A percentile compares a stretch with the other conserved stretches of the same genome.
phyloP scores from a whole-genome alignment of 805 yeast species.

The Hanseniaspora jakobsenii region DNA sequence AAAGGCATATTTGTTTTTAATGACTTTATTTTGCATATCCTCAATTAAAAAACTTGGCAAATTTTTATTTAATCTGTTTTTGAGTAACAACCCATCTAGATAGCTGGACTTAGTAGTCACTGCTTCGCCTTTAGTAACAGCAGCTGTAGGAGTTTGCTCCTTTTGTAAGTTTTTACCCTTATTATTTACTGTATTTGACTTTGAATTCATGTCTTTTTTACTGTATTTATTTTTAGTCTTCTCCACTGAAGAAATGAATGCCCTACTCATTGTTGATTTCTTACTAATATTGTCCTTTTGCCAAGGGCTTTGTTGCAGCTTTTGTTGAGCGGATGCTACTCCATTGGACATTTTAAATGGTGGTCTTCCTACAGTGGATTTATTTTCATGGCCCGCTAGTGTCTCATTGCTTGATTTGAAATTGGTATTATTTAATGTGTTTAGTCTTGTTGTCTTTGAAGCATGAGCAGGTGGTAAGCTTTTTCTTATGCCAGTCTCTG shows the following conservation, averaged over 20 bases:
- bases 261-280: slow-evolving; percentile 11
- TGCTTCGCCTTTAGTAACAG: background rate
- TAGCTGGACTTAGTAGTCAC: slow-evolving; percentile 2
- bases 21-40: too few species aligned
- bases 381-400: too few species aligned
- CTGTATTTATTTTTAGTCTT: slow-evolving; percentile 6
- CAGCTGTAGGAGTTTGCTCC: background rate
- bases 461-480: background rate
- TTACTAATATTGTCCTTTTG: background rate
- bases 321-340: too few species aligned
- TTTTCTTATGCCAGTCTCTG: background rate
- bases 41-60: background rate
- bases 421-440: too few species aligned
- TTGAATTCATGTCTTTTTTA: background rate
- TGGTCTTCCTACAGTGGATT: too few species aligned
- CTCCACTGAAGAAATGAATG: background rate
- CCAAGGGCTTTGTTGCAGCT: too few species aligned
- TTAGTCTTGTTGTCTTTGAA: background rate
- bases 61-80: slow-evolving; percentile 1
- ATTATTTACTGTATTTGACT: background rate
- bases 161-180: background rate
- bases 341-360: too few species aligned
- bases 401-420: too few species aligned
- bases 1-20: too few species aligned
- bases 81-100: slow-evolving; percentile 5